A percentile compares a stretch with the other conserved stretches of the same genome.
phyloP scores from a whole-genome alignment of 331 rosid species.

The Pyrus hybrid region DNA sequence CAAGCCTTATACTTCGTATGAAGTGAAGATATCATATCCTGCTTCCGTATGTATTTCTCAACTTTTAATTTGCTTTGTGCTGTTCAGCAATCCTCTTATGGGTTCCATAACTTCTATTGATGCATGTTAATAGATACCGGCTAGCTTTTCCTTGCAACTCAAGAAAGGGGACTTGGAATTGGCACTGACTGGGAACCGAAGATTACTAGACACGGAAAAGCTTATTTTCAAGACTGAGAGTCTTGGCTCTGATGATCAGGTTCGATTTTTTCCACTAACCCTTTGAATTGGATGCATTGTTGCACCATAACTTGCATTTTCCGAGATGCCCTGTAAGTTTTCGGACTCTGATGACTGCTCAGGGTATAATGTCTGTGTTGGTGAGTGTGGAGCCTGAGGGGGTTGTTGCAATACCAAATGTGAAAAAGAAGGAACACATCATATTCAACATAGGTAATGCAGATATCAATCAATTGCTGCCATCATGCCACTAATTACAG shows the following conservation, averaged over 20 bases:
- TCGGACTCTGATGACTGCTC: slow-evolving; percentile 6
- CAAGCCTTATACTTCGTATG: slow-evolving; percentile 59
- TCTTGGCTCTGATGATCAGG: slow-evolving; percentile 28
- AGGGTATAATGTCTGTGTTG: slow-evolving; percentile 37
- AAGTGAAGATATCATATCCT: slow-evolving; percentile 94
- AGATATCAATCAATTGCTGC: neutral
- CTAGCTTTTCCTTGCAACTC: slow-evolving; percentile 58
- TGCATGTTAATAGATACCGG: slow-evolving; percentile 57
- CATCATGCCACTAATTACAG: neutral
- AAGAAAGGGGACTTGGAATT: slow-evolving; percentile 36
- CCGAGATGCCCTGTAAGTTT: neutral
- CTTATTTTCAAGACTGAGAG: slow-evolving; percentile 46
- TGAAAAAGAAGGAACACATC: slow-evolving; percentile 47
- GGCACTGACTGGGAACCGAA: slow-evolving; percentile 38
- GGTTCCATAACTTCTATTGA: slow-evolving; percentile 10
- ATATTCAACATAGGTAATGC: slow-evolving; percentile 64
- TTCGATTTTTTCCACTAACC: slow-evolving; percentile 7
- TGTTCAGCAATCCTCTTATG: slow-evolving; percentile 13
- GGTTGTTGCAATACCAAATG: slow-evolving; percentile 53
- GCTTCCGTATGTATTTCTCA: slow-evolving; percentile 68
- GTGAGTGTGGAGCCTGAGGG: slow-evolving; percentile 77
- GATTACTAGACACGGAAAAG: slow-evolving; percentile 74
- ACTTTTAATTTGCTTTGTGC: slow-evolving; percentile 10
- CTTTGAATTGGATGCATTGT: neutral
- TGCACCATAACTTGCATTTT: neutral